Conservation (phyloP, 257 asterid species). For the Rhazya stricta region DNA sequence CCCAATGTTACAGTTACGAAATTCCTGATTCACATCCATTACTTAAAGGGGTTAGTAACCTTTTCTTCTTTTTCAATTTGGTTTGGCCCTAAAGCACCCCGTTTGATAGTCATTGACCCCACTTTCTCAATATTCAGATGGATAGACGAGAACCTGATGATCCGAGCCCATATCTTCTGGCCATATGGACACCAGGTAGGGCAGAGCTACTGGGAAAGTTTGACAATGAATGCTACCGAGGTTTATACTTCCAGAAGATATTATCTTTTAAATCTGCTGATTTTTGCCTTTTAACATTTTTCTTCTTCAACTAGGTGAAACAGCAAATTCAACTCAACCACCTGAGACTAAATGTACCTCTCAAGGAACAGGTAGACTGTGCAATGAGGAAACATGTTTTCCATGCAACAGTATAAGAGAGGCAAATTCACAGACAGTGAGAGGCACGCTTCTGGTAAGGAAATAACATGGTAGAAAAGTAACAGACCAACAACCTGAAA, state of each 20-base stretch:
- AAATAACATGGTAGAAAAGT: slow-evolving; percentile 9
- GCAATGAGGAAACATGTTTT: slow-evolving; percentile 56
- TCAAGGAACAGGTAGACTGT: slow-evolving; percentile 42
- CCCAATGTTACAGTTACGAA: slow-evolving; percentile 60
- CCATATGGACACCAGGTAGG: slow-evolving; percentile 97
- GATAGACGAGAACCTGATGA: slow-evolving; percentile 92
- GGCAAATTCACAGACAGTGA: slow-evolving; percentile 62
- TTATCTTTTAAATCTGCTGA: not conserved
- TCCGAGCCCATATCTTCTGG: slow-evolving; percentile 94
- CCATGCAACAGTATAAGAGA: slow-evolving; percentile 64
- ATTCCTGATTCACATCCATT: slow-evolving; percentile 84
- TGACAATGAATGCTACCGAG: not conserved
- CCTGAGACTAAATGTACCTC: slow-evolving; percentile 58
- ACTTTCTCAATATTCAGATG: slow-evolving; percentile 42
- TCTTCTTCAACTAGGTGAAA: slow-evolving; percentile 57
- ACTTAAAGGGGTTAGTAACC: slow-evolving; percentile 55
- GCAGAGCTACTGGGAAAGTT: not conserved
- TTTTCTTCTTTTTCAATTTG: slow-evolving; percentile 16
- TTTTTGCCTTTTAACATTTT: not conserved
- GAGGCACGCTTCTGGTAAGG: slow-evolving; percentile 99
- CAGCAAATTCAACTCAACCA: slow-evolving; percentile 64
- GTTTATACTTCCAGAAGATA: not conserved
- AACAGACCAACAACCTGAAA: slow-evolving; percentile 11
- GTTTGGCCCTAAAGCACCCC: slow-evolving; percentile 8
- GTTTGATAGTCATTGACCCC: slow-evolving; percentile 28